Conservation (phyloP, 2,329 filamentous ascomycete genomes). For the Lachnellula hyalina region DNA sequence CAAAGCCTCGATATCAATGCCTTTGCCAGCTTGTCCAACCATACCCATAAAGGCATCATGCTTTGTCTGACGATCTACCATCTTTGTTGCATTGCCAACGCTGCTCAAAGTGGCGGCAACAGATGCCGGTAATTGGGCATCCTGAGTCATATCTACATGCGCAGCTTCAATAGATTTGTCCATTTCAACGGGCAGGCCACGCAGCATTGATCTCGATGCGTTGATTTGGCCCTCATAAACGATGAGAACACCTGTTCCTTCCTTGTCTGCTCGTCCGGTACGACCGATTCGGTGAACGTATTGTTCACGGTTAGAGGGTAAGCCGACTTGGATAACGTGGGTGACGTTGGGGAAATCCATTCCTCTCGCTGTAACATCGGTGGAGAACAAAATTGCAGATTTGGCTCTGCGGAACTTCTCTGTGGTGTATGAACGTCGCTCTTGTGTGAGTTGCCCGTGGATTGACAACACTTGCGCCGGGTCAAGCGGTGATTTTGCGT, state of each 20-base stretch:
- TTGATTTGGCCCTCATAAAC: slow-evolving; percentile 18
- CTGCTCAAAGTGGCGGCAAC: slow-evolving; percentile 25
- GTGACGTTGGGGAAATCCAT: slow-evolving; percentile 80
- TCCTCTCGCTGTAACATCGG: slow-evolving; percentile 74
- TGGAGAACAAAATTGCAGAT: slow-evolving; percentile 66
- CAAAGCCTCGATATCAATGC: slow-evolving; percentile 14
- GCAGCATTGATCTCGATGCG: slow-evolving; percentile 20
- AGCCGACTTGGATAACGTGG: slow-evolving; percentile 69
- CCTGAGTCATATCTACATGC: slow-evolving; percentile 31
- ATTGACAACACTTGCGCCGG: slow-evolving; percentile 44
- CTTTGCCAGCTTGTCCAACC: slow-evolving; percentile 11
- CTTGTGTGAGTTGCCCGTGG: slow-evolving; percentile 73
- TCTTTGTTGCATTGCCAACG: slow-evolving; percentile 26
- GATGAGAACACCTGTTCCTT: slow-evolving; percentile 53
- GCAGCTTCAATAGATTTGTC: slow-evolving; percentile 23
- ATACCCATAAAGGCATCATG: slow-evolving; percentile 24
- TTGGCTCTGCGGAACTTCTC: slow-evolving; percentile 62
- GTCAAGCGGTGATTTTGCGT: slow-evolving; percentile 22
- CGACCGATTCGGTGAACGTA: slow-evolving; percentile 75
- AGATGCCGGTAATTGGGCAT: slow-evolving; percentile 29
- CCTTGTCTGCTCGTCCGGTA: slow-evolving; percentile 69
- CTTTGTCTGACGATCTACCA: slow-evolving; percentile 23
- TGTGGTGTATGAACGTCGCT: slow-evolving; percentile 61
- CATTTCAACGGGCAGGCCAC: slow-evolving; percentile 26
- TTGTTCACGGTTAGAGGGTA: slow-evolving; percentile 58